Base-by-base conservation (phyloP, 139 green algal genomes). In the Coccomyxa sp. region DNA sequence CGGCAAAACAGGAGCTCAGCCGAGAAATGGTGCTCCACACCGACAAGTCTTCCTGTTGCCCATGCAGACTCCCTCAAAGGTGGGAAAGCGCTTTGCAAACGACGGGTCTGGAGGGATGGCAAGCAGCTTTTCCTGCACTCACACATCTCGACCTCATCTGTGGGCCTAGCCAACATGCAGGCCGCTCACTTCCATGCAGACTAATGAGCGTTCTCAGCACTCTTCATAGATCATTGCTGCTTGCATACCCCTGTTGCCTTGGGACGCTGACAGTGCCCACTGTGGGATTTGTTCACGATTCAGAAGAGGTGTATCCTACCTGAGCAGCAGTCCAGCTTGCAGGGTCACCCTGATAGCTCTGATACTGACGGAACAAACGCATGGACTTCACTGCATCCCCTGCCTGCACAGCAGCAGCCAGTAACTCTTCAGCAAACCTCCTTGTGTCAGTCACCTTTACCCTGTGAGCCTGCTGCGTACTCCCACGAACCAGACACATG, bases 1-100 rank as follows among this genome's bases (percentile, higher is more conserved):
- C n/a, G n/a, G n/a, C n/a, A n/a, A n/a, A n/a, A n/a, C n/a, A n/a
- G n/a, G n/a, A n/a, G 5, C 50, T 64, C 50, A 93, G 10, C 79
- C 81, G 44, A 98, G 92, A 68, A 98, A 98, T 8, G 94, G 83
- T 2, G 89, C 93, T 0, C 91, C 91, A 81, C 94, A 98, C 3
- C 78, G 86, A 79, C 94, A 98, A 7, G 83, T 94, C 55, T 87
- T 93, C 8, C 92, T 81, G 83, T 97, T 97, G 70, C 94, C 94
- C 93, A 97, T 97, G 86, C 95, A 98, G 31, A 96, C 90, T 0
- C 93, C 93, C 50, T 98, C 94, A 79, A 88, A 98, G 0, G 64
- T 80, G 5, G 92, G 91, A 79, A 97, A 84, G 8, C 78, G 74
- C 68, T 87, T 90, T 0, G 93, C 90, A 86, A 98, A 98, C 0